phyloP scores from a whole-genome alignment of 2,329 filamentous ascomycete species.

The Cryphonectria japonica region DNA sequence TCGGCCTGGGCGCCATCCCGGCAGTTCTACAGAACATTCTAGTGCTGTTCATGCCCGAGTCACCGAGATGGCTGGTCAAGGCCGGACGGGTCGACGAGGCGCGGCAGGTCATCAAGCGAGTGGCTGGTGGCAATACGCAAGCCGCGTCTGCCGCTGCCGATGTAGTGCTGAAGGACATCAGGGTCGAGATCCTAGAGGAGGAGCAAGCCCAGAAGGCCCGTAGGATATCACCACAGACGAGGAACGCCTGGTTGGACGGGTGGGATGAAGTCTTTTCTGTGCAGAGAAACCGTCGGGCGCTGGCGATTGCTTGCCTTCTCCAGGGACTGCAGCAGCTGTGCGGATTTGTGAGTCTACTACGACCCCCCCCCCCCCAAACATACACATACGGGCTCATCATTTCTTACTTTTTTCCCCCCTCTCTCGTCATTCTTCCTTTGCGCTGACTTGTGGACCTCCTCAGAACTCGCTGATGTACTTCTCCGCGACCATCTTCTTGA shows the following conservation, averaged over 20 bases:
- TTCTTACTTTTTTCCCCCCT: background rate
- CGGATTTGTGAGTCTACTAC: slow-evolving; percentile 65
- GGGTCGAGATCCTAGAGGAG: slow-evolving; percentile 75
- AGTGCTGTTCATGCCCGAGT: slow-evolving; percentile 79
- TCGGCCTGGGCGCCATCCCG: slow-evolving; percentile 80
- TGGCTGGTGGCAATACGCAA: slow-evolving; percentile 60
- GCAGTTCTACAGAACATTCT: slow-evolving; percentile 72
- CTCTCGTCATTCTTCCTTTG: background rate
- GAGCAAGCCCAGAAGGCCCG: slow-evolving; percentile 54
- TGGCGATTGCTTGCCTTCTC: slow-evolving; percentile 83
- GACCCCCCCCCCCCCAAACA: background rate
- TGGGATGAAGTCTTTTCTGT: slow-evolving; percentile 60
- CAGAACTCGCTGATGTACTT: slow-evolving; percentile 93
- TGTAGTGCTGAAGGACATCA: slow-evolving; percentile 68
- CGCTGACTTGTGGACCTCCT: slow-evolving; percentile 15
- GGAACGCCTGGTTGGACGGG: slow-evolving; percentile 45
- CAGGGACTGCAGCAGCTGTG: slow-evolving; percentile 89
- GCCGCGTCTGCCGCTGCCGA: slow-evolving; percentile 54
- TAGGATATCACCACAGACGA: slow-evolving; percentile 37
- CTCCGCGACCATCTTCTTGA: slow-evolving; percentile 77
- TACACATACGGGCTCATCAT: background rate
- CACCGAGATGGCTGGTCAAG: slow-evolving; percentile 83
- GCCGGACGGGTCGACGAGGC: slow-evolving; percentile 66
- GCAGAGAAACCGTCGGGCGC: slow-evolving; percentile 70
- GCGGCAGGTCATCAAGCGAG: slow-evolving; percentile 63